A percentile compares a stretch with the other conserved stretches of the same genome.
Evolutionary conservation across 2,329 filamentous ascomycete species (phyloP).

Genomic region (Penicillium sp.): DNA sequence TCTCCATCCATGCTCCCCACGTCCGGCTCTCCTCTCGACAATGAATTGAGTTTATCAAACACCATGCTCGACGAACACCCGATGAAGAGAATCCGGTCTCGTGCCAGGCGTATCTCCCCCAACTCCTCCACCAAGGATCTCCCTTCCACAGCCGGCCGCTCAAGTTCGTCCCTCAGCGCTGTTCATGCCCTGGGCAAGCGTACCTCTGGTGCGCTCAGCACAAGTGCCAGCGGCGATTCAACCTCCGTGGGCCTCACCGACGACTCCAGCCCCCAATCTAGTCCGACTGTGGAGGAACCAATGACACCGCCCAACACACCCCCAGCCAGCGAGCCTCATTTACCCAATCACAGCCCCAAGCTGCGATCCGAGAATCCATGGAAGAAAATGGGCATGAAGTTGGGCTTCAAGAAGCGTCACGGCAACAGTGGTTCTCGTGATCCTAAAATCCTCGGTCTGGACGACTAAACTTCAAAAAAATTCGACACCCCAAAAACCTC

Average conservation of each 20-base stretch:
- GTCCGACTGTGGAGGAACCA: slow-evolving; percentile 41
- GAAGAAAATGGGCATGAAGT: slow-evolving; percentile 54
- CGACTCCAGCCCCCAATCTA: slow-evolving; percentile 45
- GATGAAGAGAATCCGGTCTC: slow-evolving; percentile 27
- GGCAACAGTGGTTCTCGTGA: slow-evolving; percentile 21
- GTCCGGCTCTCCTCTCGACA: slow-evolving; percentile 44
- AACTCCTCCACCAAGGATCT: slow-evolving; percentile 32
- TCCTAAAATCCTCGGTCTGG: slow-evolving; percentile 21
- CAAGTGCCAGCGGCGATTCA: slow-evolving; percentile 41
- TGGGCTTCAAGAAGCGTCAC: slow-evolving; percentile 44
- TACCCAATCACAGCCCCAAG: slow-evolving; percentile 39
- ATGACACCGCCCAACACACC: slow-evolving; percentile 54
- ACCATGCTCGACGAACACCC: slow-evolving; percentile 31
- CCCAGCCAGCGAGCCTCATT: slow-evolving; percentile 44
- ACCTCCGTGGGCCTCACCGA: slow-evolving; percentile 43
- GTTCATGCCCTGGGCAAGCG: slow-evolving; percentile 37
- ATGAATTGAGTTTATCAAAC: slow-evolving; percentile 29
- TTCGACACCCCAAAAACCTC: neutral
- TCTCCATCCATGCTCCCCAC: slow-evolving; percentile 47
- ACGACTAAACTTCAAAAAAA: slow-evolving; percentile 16
- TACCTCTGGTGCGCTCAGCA: slow-evolving; percentile 34
- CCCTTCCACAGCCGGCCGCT: slow-evolving; percentile 27
- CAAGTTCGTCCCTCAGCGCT: slow-evolving; percentile 32
- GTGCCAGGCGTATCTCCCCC: slow-evolving; percentile 32
- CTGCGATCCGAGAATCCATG: slow-evolving; percentile 48